These are phyloP conservation scores for Corylus americana DNA, from an alignment of 306 rosid genomes.

Conservation along the genomic window DNA sequence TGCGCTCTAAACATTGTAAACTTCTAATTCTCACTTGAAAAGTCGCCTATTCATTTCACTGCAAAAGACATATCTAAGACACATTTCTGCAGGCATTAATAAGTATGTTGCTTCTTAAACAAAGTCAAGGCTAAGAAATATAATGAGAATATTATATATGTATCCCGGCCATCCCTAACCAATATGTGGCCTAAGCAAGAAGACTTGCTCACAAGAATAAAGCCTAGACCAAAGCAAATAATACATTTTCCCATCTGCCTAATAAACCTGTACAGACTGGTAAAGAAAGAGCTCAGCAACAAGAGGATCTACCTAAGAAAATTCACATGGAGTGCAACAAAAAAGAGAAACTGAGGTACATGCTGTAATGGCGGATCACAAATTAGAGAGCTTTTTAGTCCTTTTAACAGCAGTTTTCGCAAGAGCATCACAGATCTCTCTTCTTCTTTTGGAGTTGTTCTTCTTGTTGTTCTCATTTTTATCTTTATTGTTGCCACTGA, in stretches of 20 bases:
- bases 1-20: no score
- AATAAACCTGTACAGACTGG: neutral
- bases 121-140: no score
- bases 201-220: no score
- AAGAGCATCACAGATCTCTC: conserved; percentile 43
- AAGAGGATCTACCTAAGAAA: neutral
- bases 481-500: conserved; percentile 19
- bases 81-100: no score
- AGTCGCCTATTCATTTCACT: no score
- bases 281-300: neutral
- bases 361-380: conserved; percentile 23
- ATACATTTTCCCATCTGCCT: neutral
- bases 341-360: neutral
- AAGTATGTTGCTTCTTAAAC: no score
- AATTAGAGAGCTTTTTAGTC: conserved; percentile 45
- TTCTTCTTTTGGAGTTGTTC: conserved; percentile 45
- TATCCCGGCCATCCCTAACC: no score
- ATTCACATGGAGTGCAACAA: conserved; percentile 5
- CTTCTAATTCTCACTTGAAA: no score
- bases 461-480: conserved; percentile 40
- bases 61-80: no score
- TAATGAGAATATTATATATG: no score
- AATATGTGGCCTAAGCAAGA: no score
- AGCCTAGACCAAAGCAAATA: neutral
- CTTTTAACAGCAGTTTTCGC: conserved; percentile 38